Percentiles rank a stretch among this genome's conserved stretches.
These are phyloP conservation scores for Ormosia semicastrata DNA, from an alignment of 306 rosid species.

Conservation along the genomic window DNA sequence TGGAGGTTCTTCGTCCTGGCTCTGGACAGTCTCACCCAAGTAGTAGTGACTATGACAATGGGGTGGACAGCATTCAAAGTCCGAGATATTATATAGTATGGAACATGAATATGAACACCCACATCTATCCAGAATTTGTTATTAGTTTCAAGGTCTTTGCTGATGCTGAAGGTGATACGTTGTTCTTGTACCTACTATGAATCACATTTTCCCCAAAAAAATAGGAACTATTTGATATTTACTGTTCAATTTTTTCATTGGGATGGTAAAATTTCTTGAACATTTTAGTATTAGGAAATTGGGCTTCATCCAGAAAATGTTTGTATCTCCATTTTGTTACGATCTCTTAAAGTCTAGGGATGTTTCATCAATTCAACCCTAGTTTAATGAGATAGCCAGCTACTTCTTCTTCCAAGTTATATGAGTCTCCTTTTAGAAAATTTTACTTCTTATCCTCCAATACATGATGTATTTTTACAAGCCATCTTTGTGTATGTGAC, in stretches of 20 bases:
- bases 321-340: conserved; percentile 34
- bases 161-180: conserved; percentile 58
- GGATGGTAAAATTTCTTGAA: conserved; percentile 27
- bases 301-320: conserved; percentile 24
- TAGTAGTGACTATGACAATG: conserved; percentile 73
- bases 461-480: conserved; percentile 37
- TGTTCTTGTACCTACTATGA: conserved; percentile 14
- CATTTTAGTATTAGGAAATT: neutral
- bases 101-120: conserved; percentile 79
- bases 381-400: conserved; percentile 37
- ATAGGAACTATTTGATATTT: conserved; percentile 8
- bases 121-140: conserved; percentile 77
- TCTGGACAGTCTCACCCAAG: conserved; percentile 67
- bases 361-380: conserved; percentile 31
- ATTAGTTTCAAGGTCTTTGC: conserved; percentile 71
- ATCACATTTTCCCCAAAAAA: neutral
- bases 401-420: conserved; percentile 40
- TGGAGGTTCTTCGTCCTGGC: conserved; percentile 65
- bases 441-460: conserved; percentile 23
- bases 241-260: conserved; percentile 8
- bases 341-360: conserved; percentile 31
- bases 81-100: conserved; percentile 63
- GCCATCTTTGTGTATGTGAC: conserved; percentile 37
- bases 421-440: conserved; percentile 17
- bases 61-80: conserved; percentile 69